Evolutionary conservation across 768 basidiomycete genomes (phyloP).

Genomic region (Phylloporus rhodoxanthus): DNA sequence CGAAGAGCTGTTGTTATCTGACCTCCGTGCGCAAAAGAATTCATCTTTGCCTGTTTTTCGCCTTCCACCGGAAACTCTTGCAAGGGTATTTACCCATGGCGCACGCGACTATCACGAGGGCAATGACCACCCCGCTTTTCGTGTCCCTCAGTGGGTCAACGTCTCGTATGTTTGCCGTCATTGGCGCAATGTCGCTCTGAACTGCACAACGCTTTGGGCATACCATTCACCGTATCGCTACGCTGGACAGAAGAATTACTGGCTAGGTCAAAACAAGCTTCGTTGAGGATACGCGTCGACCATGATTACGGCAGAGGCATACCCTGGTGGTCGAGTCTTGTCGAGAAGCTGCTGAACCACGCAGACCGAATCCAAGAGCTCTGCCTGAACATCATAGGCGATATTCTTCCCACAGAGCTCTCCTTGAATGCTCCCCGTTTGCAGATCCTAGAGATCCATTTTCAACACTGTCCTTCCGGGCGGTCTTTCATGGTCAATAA

Average conservation of each 20-base stretch:
- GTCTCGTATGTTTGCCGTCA: background rate
- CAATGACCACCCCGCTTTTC: too few relatives aligned
- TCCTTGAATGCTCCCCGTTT: background rate
- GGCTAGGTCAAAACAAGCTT: constrained; percentile 37
- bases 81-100: constrained; percentile 7
- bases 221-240: constrained; percentile 11
- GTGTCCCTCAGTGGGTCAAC: too few relatives aligned
- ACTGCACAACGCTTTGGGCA: constrained; percentile 14
- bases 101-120: too few relatives aligned
- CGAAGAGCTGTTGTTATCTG: background rate
- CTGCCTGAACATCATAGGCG: background rate
- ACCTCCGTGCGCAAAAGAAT: constrained; percentile 4
- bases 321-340: background rate
- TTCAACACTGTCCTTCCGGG: background rate
- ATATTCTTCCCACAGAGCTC: background rate
- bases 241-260: constrained; percentile 38
- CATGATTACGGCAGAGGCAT: background rate
- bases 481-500: background rate
- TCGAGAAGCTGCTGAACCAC: background rate
- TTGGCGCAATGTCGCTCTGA: background rate
- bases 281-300: constrained; percentile 5
- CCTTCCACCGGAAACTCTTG: constrained; percentile 11
- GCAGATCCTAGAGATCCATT: background rate
- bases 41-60: too few relatives aligned
- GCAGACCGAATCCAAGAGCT: background rate